These are phyloP conservation scores for Lanmaoa rubissima DNA, from an alignment of 768 basidiomycete species.

Conservation along the genomic window DNA sequence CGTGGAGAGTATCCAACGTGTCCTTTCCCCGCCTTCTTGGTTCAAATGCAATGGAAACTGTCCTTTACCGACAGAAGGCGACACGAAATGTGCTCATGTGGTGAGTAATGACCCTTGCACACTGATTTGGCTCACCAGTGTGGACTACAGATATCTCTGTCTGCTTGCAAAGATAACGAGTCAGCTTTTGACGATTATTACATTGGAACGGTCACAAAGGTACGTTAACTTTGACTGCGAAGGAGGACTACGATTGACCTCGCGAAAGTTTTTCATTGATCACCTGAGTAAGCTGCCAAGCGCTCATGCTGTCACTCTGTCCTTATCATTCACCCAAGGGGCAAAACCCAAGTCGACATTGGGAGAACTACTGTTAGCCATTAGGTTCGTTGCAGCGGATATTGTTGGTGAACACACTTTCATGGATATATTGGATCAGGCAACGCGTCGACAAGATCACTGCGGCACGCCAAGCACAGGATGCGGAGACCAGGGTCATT, in stretches of 20 bases:
- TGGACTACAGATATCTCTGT: constrained; percentile 23
- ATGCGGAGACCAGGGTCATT: background rate
- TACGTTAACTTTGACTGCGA: background rate
- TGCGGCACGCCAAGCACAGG: constrained; percentile 12
- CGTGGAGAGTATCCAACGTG: constrained; percentile 3
- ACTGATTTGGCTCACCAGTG: background rate
- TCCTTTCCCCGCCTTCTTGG: constrained; percentile 20
- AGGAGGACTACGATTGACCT: constrained; percentile 1
- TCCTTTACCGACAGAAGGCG: background rate
- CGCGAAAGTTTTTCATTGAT: constrained; percentile 28
- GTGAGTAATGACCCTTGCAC: constrained; percentile 14
- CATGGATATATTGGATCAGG: constrained; percentile 5
- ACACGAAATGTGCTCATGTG: constrained; percentile 17
- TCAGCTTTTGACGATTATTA: constrained; percentile 19
- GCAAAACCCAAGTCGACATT: constrained; percentile 23
- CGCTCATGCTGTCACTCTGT: background rate
- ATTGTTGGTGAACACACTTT: background rate
- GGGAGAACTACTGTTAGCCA: constrained; percentile 15
- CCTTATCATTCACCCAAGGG: constrained; percentile 13
- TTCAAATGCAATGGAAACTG: constrained; percentile 23
- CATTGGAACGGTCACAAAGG: constrained; percentile 23
- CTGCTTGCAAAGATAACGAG: constrained; percentile 30
- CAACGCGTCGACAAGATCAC: constrained; percentile 17
- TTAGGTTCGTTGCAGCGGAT: constrained; percentile 21
- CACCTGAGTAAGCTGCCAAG: constrained; percentile 22